Percentiles rank a stretch among this genome's conserved stretches.
These are phyloP conservation scores for Sclerotinia nivalis DNA, from an alignment of 2,329 filamentous ascomycete species.

Conservation along the genomic window DNA sequence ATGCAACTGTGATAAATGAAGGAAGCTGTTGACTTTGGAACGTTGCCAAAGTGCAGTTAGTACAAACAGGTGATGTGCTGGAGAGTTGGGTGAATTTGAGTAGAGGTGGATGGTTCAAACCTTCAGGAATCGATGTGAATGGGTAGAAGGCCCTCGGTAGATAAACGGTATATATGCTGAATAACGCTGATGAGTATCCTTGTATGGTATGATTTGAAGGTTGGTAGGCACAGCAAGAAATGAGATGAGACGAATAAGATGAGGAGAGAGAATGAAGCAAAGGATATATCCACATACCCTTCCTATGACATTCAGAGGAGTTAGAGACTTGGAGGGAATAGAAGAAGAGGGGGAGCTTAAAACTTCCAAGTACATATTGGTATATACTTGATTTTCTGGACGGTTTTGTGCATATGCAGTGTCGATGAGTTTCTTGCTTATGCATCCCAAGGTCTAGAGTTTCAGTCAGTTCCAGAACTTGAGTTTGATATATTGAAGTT, in stretches of 20 bases:
- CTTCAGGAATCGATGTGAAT: not conserved
- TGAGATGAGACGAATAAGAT: not conserved
- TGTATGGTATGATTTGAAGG: not conserved
- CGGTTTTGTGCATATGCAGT: not conserved
- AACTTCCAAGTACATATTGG: no score
- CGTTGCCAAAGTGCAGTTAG: no score
- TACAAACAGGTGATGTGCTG: not conserved
- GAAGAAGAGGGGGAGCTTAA: no score
- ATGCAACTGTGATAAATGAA: not conserved
- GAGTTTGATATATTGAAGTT: no score
- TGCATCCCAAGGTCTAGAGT: not conserved
- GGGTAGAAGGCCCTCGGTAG: not conserved
- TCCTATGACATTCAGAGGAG: no score
- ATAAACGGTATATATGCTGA: not conserved
- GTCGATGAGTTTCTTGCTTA: not conserved
- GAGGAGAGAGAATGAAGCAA: not conserved
- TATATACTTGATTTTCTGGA: not conserved
- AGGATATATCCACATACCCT: not conserved
- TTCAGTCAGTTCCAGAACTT: slow-evolving; percentile 3
- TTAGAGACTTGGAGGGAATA: no score
- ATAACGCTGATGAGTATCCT: not conserved
- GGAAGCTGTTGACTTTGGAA: not conserved
- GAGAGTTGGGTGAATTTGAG: not conserved
- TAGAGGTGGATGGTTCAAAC: not conserved
- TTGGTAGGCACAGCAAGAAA: not conserved